Percentiles rank a stretch among this genome's conserved stretches.
These are phyloP conservation scores for Solanum pimpinellifolium DNA, from an alignment of 257 asterid genomes.

Conservation along the genomic window DNA sequence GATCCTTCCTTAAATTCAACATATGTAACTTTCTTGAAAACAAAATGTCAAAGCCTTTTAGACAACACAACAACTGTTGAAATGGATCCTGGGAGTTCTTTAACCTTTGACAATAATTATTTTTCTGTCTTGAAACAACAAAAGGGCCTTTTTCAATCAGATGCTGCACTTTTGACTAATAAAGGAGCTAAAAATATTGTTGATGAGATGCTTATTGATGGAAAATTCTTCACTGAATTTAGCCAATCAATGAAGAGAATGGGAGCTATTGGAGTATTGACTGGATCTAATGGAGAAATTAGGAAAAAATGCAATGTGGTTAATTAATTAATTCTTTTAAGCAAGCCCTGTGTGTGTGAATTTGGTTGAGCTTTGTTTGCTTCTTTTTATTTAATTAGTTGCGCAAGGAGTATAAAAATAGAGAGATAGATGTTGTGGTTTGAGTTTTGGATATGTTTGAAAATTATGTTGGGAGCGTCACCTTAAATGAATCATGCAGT, in stretches of 20 bases:
- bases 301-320: slow-evolving; percentile 12
- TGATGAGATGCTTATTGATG: slow-evolving; percentile 5
- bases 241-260: slow-evolving; percentile 19
- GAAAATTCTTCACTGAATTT: slow-evolving; percentile 19
- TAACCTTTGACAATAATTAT: slow-evolving; percentile 14
- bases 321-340: not conserved
- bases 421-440: not conserved
- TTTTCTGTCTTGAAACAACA: not conserved
- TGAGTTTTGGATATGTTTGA: no score
- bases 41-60: slow-evolving; percentile 10
- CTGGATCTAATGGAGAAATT: slow-evolving; percentile 19
- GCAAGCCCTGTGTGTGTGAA: not conserved
- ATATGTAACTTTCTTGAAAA: slow-evolving; percentile 6
- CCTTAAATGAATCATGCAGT: rapidly evolving
- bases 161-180: slow-evolving; percentile 2
- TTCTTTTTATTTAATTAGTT: not conserved
- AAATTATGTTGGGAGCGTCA: no score
- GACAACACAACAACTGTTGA: slow-evolving; percentile 16
- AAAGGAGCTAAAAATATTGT: slow-evolving; percentile 5
- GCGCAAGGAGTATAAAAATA: not conserved
- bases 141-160: slow-evolving; percentile 1
- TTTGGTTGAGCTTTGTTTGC: not conserved
- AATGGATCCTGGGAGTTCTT: slow-evolving; percentile 23
- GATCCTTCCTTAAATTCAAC: slow-evolving; percentile 27
- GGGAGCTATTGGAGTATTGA: slow-evolving; percentile 18